A percentile compares a stretch with the other conserved stretches of the same genome.
Conservation (phyloP, 148 eudicot species). For the Diospyros lotus region DNA sequence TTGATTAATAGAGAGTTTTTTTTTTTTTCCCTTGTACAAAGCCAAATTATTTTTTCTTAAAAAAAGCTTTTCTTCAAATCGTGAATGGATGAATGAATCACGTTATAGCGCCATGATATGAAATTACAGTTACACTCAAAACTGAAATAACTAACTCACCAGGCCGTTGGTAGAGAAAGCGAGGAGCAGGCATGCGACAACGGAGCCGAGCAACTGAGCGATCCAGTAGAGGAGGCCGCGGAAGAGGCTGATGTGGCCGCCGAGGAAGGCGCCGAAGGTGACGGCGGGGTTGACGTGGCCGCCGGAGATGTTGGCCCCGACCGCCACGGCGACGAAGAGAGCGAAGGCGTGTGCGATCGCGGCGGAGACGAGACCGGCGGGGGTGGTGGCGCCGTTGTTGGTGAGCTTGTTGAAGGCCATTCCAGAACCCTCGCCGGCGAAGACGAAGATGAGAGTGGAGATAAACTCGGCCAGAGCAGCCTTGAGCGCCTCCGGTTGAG, state of each 20-base stretch:
- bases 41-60: too few relatives aligned
- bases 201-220: constrained; percentile 43
- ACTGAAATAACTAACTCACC: constrained; percentile 17
- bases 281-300: constrained; percentile 66
- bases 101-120: neutral
- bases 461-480: constrained; percentile 46
- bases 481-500: constrained; percentile 32
- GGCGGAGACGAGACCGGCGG: constrained; percentile 51
- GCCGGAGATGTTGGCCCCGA: constrained; percentile 57
- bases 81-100: too few relatives aligned
- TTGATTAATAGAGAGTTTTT: neutral
- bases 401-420: constrained; percentile 49
- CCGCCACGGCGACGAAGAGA: constrained; percentile 48
- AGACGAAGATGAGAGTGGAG: constrained; percentile 41
- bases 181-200: constrained; percentile 48
- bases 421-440: constrained; percentile 52
- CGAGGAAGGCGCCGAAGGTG: constrained; percentile 51
- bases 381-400: constrained; percentile 32
- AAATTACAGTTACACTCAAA: neutral
- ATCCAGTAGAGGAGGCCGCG: constrained; percentile 53
- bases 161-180: constrained; percentile 47
- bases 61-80: too few relatives aligned
- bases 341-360: constrained; percentile 46
- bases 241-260: constrained; percentile 45
- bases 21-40: too few relatives aligned